These are phyloP conservation scores for Sophora flavescens DNA, from an alignment of 306 rosid genomes.

Conservation along the genomic window DNA sequence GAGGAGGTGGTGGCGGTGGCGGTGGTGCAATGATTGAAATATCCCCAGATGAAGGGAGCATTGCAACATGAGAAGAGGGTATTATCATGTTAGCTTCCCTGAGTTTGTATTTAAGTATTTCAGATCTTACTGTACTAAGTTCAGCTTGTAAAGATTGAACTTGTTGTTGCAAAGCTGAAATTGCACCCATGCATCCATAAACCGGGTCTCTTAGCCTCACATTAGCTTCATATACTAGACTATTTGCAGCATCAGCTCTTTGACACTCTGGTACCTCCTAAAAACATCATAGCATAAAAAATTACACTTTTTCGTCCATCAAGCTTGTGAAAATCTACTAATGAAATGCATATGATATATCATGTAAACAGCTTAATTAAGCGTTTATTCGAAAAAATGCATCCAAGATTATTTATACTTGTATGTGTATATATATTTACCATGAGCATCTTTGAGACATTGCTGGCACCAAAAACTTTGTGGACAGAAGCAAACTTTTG, in stretches of 20 bases:
- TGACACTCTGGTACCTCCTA: constrained; percentile 90
- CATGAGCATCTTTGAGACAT: constrained; percentile 97
- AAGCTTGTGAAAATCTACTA: background rate
- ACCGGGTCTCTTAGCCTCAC: constrained; percentile 98
- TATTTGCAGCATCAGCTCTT: constrained; percentile 93
- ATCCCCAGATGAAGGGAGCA: constrained; percentile 61
- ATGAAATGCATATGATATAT: background rate
- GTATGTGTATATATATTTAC: constrained; percentile 41
- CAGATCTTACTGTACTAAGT: constrained; percentile 76
- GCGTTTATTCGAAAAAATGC: no score
- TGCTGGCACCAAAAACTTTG: constrained; percentile 97
- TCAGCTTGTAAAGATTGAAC: constrained; percentile 88
- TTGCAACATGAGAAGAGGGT: constrained; percentile 51
- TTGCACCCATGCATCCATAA: constrained; percentile 99
- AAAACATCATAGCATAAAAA: background rate
- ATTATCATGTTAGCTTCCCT: constrained; percentile 66
- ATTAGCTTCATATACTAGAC: constrained; percentile 95
- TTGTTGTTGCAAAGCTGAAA: constrained; percentile 91
- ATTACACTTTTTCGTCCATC: background rate
- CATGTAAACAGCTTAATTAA: no score
- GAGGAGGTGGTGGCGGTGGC: constrained; percentile 53
- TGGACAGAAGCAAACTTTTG: constrained; percentile 97
- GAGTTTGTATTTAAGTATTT: constrained; percentile 83
- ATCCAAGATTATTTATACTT: background rate
- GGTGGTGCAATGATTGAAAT: constrained; percentile 65